These are phyloP conservation scores for Coniochaeta ligniaria DNA, from an alignment of 2,329 filamentous ascomycete species.

Conservation along the genomic window DNA sequence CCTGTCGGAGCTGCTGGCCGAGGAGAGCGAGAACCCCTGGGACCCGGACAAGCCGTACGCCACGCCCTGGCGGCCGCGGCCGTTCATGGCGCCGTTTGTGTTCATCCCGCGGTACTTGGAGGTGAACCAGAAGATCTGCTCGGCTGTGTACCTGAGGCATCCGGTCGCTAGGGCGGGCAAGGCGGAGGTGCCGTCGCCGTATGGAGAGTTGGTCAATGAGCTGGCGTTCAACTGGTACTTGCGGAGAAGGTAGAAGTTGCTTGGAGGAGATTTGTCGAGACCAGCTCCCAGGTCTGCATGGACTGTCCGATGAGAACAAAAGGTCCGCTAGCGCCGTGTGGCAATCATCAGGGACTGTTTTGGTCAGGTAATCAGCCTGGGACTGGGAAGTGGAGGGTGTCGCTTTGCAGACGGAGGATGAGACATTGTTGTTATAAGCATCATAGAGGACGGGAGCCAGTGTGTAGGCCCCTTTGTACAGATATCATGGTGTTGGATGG, in stretches of 20 bases:
- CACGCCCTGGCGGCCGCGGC: slow-evolving; percentile 82
- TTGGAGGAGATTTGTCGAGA: not conserved
- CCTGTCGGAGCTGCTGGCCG: slow-evolving; percentile 49
- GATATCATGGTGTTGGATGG: not conserved
- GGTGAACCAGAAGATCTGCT: slow-evolving; percentile 95
- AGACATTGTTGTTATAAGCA: not conserved
- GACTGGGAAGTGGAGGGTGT: not conserved
- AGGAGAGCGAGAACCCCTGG: slow-evolving; percentile 66
- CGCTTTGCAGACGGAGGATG: not conserved
- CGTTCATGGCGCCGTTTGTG: slow-evolving; percentile 86
- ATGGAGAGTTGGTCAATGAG: slow-evolving; percentile 61
- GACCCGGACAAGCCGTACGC: slow-evolving; percentile 76
- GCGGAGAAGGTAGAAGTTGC: slow-evolving; percentile 55
- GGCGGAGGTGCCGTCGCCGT: slow-evolving; percentile 82
- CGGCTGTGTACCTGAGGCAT: slow-evolving; percentile 90
- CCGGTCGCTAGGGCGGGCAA: slow-evolving; percentile 78
- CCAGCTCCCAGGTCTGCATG: not conserved
- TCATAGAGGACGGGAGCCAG: not conserved
- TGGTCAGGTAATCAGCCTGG: not conserved
- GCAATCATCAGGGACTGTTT: not conserved
- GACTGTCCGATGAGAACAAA: not conserved
- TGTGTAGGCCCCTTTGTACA: not conserved
- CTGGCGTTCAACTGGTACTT: slow-evolving; percentile 94
- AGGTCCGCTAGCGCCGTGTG: not conserved
- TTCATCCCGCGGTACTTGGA: slow-evolving; percentile 95